Conservation (phyloP, 2,329 filamentous ascomycete genomes). For the Colletotrichum cordylinicola region DNA sequence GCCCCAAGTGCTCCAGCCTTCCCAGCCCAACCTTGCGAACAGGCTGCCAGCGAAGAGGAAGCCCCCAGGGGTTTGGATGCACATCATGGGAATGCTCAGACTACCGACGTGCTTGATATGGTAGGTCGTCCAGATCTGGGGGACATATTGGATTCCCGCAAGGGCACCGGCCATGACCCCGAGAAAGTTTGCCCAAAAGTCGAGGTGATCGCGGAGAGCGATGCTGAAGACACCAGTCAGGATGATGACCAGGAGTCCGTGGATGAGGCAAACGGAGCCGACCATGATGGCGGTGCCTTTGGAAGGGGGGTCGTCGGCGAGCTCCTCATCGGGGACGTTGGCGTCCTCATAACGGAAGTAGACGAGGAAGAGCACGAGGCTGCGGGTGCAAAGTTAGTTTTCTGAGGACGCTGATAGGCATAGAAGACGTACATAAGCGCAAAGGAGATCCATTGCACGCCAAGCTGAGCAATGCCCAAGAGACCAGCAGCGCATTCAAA, state of each 20-base stretch:
- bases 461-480: constrained; percentile 89
- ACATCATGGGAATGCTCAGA: constrained; percentile 96
- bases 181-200: constrained; percentile 83
- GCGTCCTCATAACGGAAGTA: constrained; percentile 79
- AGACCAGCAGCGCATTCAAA: constrained; percentile 87
- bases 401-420: neutral
- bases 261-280: constrained; percentile 73
- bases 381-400: constrained; percentile 38
- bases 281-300: constrained; percentile 84
- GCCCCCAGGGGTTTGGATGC: constrained; percentile 93
- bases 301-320: constrained; percentile 60
- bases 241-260: constrained; percentile 74
- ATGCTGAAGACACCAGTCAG: constrained; percentile 73
- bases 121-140: constrained; percentile 94
- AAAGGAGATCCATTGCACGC: constrained; percentile 91
- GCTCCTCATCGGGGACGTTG: constrained; percentile 54
- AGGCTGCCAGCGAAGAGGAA: constrained; percentile 89
- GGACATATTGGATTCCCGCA: constrained; percentile 89
- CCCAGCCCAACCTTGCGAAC: constrained; percentile 76
- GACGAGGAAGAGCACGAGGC: constrained; percentile 89
- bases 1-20: constrained; percentile 95
- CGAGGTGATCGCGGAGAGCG: constrained; percentile 67
- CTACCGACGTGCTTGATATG: constrained; percentile 85
- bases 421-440: constrained; percentile 76
- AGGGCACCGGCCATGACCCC: constrained; percentile 81